phyloP scores from a whole-genome alignment of 345 rosid genomes.

The Citrus mangshanensis region DNA sequence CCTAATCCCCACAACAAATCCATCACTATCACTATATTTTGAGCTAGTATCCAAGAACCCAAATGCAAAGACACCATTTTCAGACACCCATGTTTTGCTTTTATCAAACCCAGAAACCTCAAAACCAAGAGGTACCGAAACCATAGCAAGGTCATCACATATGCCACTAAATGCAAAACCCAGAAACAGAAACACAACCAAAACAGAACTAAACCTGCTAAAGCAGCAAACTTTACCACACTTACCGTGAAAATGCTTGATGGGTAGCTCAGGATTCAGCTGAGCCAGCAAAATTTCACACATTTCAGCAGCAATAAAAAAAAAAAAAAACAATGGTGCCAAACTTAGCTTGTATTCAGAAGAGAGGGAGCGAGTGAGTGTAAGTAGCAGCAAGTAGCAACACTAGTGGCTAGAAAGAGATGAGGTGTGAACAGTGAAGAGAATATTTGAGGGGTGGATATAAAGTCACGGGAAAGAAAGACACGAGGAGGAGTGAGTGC shows the following conservation, averaged over 20 bases:
- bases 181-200: slow-evolving; percentile 24
- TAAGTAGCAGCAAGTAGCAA: too few species aligned
- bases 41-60: slow-evolving; percentile 27
- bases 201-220: slow-evolving; percentile 9
- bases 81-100: slow-evolving; percentile 32
- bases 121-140: slow-evolving; percentile 37
- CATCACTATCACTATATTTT: slow-evolving; percentile 23
- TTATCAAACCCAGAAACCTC: slow-evolving; percentile 36
- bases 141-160: slow-evolving; percentile 27
- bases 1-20: slow-evolving; percentile 33
- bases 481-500: background rate
- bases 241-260: slow-evolving; percentile 23
- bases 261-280: slow-evolving; percentile 13
- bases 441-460: slow-evolving; percentile 12
- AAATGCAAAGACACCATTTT: slow-evolving; percentile 39
- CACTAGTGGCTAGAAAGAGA: background rate
- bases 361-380: background rate
- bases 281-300: background rate
- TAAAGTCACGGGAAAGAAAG: background rate
- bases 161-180: slow-evolving; percentile 19
- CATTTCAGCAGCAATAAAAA: slow-evolving; percentile 17
- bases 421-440: background rate
- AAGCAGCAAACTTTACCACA: slow-evolving; percentile 1
- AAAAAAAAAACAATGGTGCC: background rate
- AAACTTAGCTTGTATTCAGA: background rate